These are phyloP conservation scores for Heterobasidion parviporum DNA, from an alignment of 1,284 basidiomycete species.

Conservation along the genomic window DNA sequence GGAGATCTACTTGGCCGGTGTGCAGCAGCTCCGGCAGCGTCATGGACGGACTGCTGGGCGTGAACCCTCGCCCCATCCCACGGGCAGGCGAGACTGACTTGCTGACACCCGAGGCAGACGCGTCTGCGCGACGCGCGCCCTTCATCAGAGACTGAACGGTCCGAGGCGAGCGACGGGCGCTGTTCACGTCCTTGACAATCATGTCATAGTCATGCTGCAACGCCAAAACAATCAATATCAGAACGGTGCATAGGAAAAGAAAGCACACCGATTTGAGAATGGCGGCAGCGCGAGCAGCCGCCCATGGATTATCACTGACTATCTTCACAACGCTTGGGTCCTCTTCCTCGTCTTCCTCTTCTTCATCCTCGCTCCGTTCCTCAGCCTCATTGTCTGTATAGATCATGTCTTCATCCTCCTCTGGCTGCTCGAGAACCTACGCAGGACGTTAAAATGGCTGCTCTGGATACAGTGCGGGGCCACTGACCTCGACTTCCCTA, in stretches of 20 bases:
- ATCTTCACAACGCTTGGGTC: conserved; percentile 61
- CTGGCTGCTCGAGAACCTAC: conserved; percentile 1
- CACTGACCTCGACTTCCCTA: too few relatives aligned
- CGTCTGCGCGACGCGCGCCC: conserved; percentile 25
- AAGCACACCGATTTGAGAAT: conserved; percentile 69
- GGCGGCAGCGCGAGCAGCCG: conserved; percentile 83
- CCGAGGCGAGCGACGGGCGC: conserved; percentile 18
- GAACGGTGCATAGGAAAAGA: neutral
- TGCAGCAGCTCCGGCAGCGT: conserved; percentile 48
- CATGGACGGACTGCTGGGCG: conserved; percentile 45
- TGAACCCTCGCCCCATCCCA: conserved; percentile 29
- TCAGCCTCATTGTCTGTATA: conserved; percentile 9
- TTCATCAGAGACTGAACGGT: conserved; percentile 26
- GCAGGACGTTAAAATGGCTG: neutral
- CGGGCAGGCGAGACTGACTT: conserved; percentile 17
- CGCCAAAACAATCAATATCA: neutral
- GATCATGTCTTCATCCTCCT: conserved; percentile 2
- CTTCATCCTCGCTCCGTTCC: conserved; percentile 10
- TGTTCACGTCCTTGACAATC: conserved; percentile 48
- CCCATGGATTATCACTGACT: conserved; percentile 70
- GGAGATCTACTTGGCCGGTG: conserved; percentile 51
- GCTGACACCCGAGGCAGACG: conserved; percentile 27
- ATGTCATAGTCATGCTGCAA: conserved; percentile 77
- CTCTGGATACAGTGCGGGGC: too few relatives aligned
- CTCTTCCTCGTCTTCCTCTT: conserved; percentile 29